phyloP scores from a whole-genome alignment of 345 rosid genomes.

The Jatropha curcas region DNA sequence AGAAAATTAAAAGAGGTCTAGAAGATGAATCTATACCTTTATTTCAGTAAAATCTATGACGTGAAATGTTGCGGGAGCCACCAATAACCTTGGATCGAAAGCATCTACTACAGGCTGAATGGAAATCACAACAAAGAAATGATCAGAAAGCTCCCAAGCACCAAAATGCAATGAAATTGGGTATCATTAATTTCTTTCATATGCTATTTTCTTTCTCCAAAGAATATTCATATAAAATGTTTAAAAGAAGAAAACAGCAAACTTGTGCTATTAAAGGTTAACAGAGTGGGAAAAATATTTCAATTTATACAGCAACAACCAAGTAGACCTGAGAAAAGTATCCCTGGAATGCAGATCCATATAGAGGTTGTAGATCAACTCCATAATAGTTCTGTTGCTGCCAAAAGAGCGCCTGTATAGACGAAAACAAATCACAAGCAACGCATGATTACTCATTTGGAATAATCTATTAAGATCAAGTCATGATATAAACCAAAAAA shows the following conservation, averaged over 20 bases:
- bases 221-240: neutral
- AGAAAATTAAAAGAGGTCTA: neutral
- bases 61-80: slow-evolving; percentile 71
- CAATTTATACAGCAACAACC: neutral
- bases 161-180: neutral
- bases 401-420: slow-evolving; percentile 89
- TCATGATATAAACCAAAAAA: neutral
- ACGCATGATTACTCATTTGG: neutral
- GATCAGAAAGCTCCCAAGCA: neutral
- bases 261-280: neutral
- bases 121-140: slow-evolving; percentile 16
- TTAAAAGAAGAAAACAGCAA: neutral
- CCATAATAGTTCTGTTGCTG: slow-evolving; percentile 93
- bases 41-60: slow-evolving; percentile 66
- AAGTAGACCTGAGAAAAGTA: slow-evolving; percentile 90
- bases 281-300: neutral
- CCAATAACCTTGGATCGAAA: slow-evolving; percentile 95
- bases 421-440: neutral
- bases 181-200: no score
- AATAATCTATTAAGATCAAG: no score
- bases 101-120: slow-evolving; percentile 98
- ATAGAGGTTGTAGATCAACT: slow-evolving; percentile 80
- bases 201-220: neutral
- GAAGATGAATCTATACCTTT: slow-evolving; percentile 50
- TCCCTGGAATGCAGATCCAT: slow-evolving; percentile 85